Evolutionary conservation across 164 flowering plant genomes (phyloP).

Genomic region (Buxus sempervirens): DNA sequence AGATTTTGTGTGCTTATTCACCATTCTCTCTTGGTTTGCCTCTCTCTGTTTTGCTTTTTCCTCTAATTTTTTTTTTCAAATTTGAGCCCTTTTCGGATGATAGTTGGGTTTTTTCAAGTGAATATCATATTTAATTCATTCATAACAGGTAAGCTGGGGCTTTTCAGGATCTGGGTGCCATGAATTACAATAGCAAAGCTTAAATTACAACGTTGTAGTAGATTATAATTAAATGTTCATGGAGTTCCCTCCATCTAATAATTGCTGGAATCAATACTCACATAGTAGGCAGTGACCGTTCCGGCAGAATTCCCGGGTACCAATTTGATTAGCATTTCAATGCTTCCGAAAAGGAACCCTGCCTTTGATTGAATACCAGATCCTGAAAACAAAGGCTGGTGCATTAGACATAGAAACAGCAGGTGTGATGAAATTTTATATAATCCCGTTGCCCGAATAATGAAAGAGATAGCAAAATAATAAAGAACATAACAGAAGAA

Average conservation of each 20-base stretch:
- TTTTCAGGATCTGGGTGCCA: not conserved
- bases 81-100: not conserved
- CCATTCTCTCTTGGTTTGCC: not conserved
- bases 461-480: too few relatives aligned
- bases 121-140: not conserved
- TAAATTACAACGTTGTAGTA: not conserved
- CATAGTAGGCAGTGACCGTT: slow-evolving; percentile 71
- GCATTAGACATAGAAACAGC: too few relatives aligned
- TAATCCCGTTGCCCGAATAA: too few relatives aligned
- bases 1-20: not conserved
- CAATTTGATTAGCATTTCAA: slow-evolving; percentile 65
- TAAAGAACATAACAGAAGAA: too few relatives aligned
- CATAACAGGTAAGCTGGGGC: not conserved
- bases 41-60: too few relatives aligned
- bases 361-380: slow-evolving; percentile 52
- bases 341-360: slow-evolving; percentile 60
- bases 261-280: slow-evolving; percentile 29
- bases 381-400: slow-evolving; percentile 30
- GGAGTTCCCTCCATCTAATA: not conserved
- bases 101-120: too few relatives aligned
- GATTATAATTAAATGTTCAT: not conserved
- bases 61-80: too few relatives aligned
- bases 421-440: too few relatives aligned
- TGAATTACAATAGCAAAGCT: not conserved
- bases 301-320: slow-evolving; percentile 76